phyloP scores from a whole-genome alignment of 164 flowering plant genomes.

The Stephania japonica region DNA sequence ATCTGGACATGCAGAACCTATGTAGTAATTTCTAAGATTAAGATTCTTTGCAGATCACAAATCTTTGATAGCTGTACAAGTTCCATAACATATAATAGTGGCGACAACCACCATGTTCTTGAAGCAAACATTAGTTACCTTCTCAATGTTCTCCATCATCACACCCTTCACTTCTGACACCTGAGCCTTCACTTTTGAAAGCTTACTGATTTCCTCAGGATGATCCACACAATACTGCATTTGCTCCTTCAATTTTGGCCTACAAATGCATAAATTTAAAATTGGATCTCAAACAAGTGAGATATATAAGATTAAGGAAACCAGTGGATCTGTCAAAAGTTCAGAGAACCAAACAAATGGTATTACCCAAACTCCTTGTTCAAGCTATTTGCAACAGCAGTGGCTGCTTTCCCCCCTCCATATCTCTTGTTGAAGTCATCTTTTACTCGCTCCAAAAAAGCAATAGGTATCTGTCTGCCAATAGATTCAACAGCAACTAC shows the following conservation, averaged over 20 bases:
- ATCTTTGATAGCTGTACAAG: background rate
- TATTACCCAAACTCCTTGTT: conserved; percentile 73
- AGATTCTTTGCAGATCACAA: background rate
- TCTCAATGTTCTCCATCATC: conserved; percentile 94
- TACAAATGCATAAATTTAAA: conserved; percentile 15
- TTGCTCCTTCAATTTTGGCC: conserved; percentile 82
- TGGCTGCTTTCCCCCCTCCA: conserved; percentile 76
- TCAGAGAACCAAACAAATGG: background rate
- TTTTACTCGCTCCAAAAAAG: conserved; percentile 63
- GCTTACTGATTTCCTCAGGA: conserved; percentile 82
- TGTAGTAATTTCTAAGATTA: background rate
- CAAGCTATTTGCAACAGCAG: conserved; percentile 59
- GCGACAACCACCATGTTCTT: background rate
- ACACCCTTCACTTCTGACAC: conserved; percentile 93
- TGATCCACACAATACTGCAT: conserved; percentile 88
- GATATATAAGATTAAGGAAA: background rate
- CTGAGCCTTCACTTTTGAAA: conserved; percentile 86
- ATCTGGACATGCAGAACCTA: background rate
- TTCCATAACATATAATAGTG: background rate
- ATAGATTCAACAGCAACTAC: conserved; percentile 72
- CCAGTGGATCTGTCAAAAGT: background rate
- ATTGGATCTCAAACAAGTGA: background rate
- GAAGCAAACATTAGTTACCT: conserved; percentile 32
- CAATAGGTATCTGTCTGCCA: conserved; percentile 70
- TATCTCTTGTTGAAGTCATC: conserved; percentile 36